phyloP scores from a whole-genome alignment of 1,284 basidiomycete species.

The Nidula niveotomentosa region DNA sequence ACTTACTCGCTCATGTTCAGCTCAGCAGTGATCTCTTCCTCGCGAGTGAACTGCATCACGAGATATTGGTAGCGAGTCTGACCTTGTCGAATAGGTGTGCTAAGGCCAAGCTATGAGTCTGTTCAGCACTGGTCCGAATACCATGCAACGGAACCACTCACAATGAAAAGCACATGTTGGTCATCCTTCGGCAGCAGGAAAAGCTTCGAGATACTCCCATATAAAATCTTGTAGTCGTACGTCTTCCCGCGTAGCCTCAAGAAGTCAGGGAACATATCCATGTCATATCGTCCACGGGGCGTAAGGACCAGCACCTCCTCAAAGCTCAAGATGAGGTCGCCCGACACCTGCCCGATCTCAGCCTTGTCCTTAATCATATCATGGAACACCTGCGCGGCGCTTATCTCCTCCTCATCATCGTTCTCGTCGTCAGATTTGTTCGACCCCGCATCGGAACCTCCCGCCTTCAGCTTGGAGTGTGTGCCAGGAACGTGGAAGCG shows the following conservation, averaged over 20 bases:
- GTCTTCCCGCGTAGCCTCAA: slow-evolving; percentile 95
- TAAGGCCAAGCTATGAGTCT: slow-evolving; percentile 71
- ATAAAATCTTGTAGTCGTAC: slow-evolving; percentile 98
- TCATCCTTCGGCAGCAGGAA: slow-evolving; percentile 98
- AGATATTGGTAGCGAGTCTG: slow-evolving; percentile 98
- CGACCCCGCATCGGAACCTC: slow-evolving; percentile 79
- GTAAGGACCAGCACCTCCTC: slow-evolving; percentile 97
- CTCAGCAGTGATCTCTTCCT: slow-evolving; percentile 97
- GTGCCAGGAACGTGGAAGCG: slow-evolving; percentile 95
- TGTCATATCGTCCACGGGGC: slow-evolving; percentile 94
- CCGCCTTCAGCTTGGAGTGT: slow-evolving; percentile 62
- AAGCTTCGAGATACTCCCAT: slow-evolving; percentile 85
- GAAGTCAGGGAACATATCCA: slow-evolving; percentile 97
- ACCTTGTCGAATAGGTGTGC: slow-evolving; percentile 95
- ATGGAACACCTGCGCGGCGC: slow-evolving; percentile 96
- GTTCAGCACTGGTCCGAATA: not conserved
- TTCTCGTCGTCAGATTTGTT: slow-evolving; percentile 66
- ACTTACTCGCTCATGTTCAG: slow-evolving; percentile 90
- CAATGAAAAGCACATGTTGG: slow-evolving; percentile 93
- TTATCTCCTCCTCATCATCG: slow-evolving; percentile 73
- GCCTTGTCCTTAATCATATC: slow-evolving; percentile 97
- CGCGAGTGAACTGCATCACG: slow-evolving; percentile 96
- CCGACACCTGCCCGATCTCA: slow-evolving; percentile 90
- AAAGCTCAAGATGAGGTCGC: slow-evolving; percentile 94
- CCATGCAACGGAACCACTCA: slow-evolving; percentile 33